phyloP scores from a whole-genome alignment of 2,329 filamentous ascomycete species.

The Mollisia scopiformis region DNA sequence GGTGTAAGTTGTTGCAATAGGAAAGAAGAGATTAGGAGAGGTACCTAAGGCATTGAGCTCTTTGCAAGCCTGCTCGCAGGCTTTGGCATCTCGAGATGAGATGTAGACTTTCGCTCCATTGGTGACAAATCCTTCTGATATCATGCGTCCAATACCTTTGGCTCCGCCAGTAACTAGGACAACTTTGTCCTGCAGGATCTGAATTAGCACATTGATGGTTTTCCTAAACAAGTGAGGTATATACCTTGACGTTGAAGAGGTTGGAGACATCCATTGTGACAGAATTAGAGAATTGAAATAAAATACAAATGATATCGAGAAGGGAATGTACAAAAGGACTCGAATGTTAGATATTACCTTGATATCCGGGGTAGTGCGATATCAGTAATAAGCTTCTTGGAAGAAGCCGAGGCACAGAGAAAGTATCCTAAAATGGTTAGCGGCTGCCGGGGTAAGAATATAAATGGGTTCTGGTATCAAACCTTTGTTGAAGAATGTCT shows the following conservation, averaged over 20 bases:
- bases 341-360: not conserved
- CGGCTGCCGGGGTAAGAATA: not conserved
- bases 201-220: not conserved
- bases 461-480: too few species aligned
- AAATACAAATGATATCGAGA: not conserved
- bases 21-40: not conserved
- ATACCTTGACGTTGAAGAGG: slow-evolving; percentile 63
- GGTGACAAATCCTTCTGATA: slow-evolving; percentile 64
- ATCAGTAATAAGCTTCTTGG: not conserved
- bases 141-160: slow-evolving; percentile 70
- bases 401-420: slow-evolving; percentile 12
- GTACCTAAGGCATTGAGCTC: slow-evolving; percentile 57
- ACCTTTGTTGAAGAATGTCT: too few species aligned
- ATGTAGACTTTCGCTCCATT: slow-evolving; percentile 73
- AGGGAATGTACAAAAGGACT: not conserved
- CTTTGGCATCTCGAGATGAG: slow-evolving; percentile 64
- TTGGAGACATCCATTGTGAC: slow-evolving; percentile 54
- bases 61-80: slow-evolving; percentile 60
- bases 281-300: not conserved
- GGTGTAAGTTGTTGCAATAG: not conserved
- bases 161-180: slow-evolving; percentile 61
- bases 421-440: not conserved
- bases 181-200: slow-evolving; percentile 48
- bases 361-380: slow-evolving; percentile 10
- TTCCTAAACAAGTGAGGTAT: not conserved